phyloP scores from a whole-genome alignment of 192 early-diverging fungal species.

The Linnemannia zychae region DNA sequence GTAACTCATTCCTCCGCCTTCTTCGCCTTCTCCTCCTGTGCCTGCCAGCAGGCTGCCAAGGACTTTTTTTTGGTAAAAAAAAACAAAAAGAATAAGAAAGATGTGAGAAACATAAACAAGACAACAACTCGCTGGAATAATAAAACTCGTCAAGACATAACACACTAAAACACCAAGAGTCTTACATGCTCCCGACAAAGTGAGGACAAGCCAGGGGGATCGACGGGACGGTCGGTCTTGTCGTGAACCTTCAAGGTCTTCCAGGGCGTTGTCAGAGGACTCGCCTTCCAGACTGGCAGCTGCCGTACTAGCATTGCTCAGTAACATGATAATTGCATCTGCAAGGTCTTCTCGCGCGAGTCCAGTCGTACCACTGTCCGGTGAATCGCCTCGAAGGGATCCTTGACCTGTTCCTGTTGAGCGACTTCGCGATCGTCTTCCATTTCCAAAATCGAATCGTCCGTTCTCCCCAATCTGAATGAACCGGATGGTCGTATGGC shows the following conservation, averaged over 20 bases:
- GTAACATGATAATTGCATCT: conserved; percentile 41
- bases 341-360: conserved; percentile 17
- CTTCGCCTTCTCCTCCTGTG: conserved; percentile 17
- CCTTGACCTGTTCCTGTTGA: conserved; percentile 11
- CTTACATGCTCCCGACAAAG: conserved; percentile 27
- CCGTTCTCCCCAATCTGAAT: conserved; percentile 21
- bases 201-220: conserved; percentile 23
- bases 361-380: not conserved
- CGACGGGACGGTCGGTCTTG: conserved; percentile 7
- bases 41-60: conserved; percentile 38
- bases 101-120: not conserved
- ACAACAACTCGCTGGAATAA: not conserved
- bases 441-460: not conserved
- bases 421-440: conserved; percentile 9
- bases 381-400: not conserved
- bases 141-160: not conserved
- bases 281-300: conserved; percentile 8
- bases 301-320: conserved; percentile 18
- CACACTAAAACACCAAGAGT: not conserved
- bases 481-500: conserved; percentile 22
- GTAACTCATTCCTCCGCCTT: conserved; percentile 37
- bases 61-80: conserved; percentile 7
- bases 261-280: not conserved
- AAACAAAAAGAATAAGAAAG: not conserved
- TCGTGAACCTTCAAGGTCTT: not conserved